phyloP scores from a whole-genome alignment of 1,284 basidiomycete genomes.

The Testicularia cyperi region DNA sequence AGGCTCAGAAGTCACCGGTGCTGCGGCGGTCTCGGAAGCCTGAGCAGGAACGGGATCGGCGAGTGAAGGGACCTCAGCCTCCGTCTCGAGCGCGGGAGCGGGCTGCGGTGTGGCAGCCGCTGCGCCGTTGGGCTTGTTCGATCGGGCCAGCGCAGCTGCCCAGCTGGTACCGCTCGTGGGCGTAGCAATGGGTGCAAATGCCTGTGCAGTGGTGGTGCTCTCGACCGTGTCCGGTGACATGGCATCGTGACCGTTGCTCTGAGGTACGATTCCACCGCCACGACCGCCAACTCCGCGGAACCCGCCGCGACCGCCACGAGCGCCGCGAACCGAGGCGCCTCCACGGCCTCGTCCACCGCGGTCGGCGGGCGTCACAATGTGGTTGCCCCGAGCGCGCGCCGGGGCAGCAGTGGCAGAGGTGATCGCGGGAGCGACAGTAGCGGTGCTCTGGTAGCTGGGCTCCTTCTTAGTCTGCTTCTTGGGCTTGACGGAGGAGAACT shows the following conservation, averaged over 20 bases:
- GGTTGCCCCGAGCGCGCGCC: slow-evolving; percentile 25
- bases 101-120: slow-evolving; percentile 16
- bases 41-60: slow-evolving; percentile 11
- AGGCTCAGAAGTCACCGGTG: slow-evolving; percentile 18
- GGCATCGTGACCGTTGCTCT: slow-evolving; percentile 43
- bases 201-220: slow-evolving; percentile 29
- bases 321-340: slow-evolving; percentile 39
- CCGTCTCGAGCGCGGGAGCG: slow-evolving; percentile 24
- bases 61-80: slow-evolving; percentile 11
- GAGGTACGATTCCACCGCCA: slow-evolving; percentile 44
- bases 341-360: slow-evolving; percentile 41
- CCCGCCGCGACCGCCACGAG: slow-evolving; percentile 49
- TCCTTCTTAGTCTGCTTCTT: slow-evolving; percentile 68
- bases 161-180: slow-evolving; percentile 44
- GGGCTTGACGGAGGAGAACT: slow-evolving; percentile 81
- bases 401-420: slow-evolving; percentile 14
- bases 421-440: slow-evolving; percentile 6
- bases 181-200: slow-evolving; percentile 33
- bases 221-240: slow-evolving; percentile 30
- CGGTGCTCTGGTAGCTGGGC: slow-evolving; percentile 12
- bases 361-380: slow-evolving; percentile 27
- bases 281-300: slow-evolving; percentile 43
- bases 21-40: slow-evolving; percentile 7
- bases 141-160: slow-evolving; percentile 43
- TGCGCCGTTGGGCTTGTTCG: slow-evolving; percentile 23